Evolutionary conservation across 345 rosid genomes (phyloP).

Genomic region (Barbarea vulgaris): DNA sequence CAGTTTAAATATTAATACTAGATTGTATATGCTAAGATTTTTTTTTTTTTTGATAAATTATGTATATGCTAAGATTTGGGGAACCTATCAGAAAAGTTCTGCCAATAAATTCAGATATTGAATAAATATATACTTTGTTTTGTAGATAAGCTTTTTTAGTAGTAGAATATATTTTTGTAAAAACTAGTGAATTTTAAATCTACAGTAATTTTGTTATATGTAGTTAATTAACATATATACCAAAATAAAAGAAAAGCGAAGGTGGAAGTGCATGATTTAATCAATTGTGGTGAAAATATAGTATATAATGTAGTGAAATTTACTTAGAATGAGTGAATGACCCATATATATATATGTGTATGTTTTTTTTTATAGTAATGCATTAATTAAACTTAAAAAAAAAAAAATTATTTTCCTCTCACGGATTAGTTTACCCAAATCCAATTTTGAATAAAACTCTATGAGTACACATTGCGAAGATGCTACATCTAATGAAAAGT

Average conservation of each 20-base stretch:
- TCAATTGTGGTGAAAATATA: background rate
- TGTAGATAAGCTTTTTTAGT: background rate
- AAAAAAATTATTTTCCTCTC: background rate
- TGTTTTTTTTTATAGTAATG: no score
- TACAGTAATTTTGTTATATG: background rate
- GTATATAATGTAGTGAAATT: no score
- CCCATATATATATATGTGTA: no score
- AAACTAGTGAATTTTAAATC: no score
- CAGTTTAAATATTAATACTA: conserved; percentile 2
- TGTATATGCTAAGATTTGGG: background rate
- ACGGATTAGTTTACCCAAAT: background rate
- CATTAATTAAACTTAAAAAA: background rate
- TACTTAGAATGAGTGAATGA: no score
- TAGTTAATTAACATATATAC: background rate
- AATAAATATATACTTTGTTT: background rate
- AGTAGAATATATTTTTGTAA: background rate
- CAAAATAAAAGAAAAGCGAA: background rate
- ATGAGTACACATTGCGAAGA: background rate
- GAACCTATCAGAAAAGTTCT: background rate
- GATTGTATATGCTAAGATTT: background rate
- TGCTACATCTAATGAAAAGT: background rate
- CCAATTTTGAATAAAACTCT: background rate
- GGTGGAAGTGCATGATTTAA: background rate
- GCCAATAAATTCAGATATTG: background rate
- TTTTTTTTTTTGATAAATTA: no score